Evolutionary conservation across 2,329 filamentous ascomycete species (phyloP).

Genomic region (Paracoccidioides lutzii): DNA sequence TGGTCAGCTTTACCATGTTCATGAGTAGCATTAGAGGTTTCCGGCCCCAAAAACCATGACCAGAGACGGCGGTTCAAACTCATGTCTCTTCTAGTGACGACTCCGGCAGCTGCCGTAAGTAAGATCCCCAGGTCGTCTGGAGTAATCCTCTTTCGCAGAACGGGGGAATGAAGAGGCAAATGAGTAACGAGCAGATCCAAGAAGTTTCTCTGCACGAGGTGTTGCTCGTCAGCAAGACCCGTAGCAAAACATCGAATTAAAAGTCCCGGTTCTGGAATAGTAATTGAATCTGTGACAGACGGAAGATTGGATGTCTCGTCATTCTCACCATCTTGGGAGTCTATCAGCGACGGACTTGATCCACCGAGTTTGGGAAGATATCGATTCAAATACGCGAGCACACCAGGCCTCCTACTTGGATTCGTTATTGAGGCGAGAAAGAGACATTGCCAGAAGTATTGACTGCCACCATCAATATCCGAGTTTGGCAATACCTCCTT

Average conservation of each 20-base stretch:
- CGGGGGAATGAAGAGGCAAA: slow-evolving; percentile 67
- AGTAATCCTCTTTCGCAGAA: slow-evolving; percentile 64
- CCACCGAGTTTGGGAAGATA: slow-evolving; percentile 59
- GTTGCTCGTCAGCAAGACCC: slow-evolving; percentile 72
- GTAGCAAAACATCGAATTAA: slow-evolving; percentile 85
- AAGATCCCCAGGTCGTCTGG: slow-evolving; percentile 66
- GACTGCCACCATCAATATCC: slow-evolving; percentile 50
- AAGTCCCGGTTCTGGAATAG: slow-evolving; percentile 74
- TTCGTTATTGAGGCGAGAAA: slow-evolving; percentile 90
- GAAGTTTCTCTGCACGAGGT: slow-evolving; percentile 87
- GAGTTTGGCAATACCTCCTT: slow-evolving; percentile 26
- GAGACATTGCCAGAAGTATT: slow-evolving; percentile 97
- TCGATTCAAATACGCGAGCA: slow-evolving; percentile 71
- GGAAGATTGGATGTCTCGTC: slow-evolving; percentile 18
- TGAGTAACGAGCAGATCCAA: slow-evolving; percentile 85
- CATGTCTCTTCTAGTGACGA: slow-evolving; percentile 88
- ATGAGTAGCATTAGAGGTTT: slow-evolving; percentile 32
- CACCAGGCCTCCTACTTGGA: slow-evolving; percentile 68
- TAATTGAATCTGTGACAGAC: slow-evolving; percentile 35
- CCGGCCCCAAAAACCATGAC: slow-evolving; percentile 88
- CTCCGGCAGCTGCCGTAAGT: slow-evolving; percentile 68
- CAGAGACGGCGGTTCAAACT: slow-evolving; percentile 89
- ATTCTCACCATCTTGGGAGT: slow-evolving; percentile 18
- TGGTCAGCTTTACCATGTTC: slow-evolving; percentile 21
- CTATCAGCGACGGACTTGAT: slow-evolving; percentile 20